Percentiles rank a stretch among this genome's conserved stretches.
Evolutionary conservation across 2,329 filamentous ascomycete species (phyloP).

Genomic region (Calycina herbarum): DNA sequence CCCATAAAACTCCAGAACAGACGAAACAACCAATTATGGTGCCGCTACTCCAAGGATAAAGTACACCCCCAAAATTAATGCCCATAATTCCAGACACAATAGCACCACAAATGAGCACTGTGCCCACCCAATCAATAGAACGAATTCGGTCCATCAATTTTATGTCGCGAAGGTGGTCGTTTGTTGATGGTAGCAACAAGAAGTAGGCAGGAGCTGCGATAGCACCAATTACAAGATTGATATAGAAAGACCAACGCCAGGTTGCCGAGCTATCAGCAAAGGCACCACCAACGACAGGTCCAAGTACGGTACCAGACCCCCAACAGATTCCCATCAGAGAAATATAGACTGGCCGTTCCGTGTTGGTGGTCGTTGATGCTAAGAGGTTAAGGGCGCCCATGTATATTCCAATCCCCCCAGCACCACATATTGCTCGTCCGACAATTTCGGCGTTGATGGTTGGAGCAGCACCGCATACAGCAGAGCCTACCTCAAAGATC

Average conservation of each 20-base stretch:
- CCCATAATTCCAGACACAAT: constrained; percentile 29
- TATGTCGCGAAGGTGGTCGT: background rate
- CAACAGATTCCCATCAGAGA: constrained; percentile 40
- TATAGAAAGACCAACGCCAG: constrained; percentile 54
- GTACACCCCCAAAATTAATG: constrained; percentile 38
- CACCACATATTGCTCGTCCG: constrained; percentile 32
- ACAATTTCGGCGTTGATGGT: constrained; percentile 48
- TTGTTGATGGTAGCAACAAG: constrained; percentile 25
- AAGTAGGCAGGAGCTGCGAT: constrained; percentile 42
- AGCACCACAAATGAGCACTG: background rate
- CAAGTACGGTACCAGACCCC: constrained; percentile 48
- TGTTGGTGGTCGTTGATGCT: constrained; percentile 39
- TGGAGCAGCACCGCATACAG: constrained; percentile 39
- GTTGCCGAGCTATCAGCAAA: constrained; percentile 43
- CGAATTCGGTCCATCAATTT: background rate
- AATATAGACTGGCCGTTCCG: constrained; percentile 40
- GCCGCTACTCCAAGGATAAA: constrained; percentile 35
- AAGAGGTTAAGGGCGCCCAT: constrained; percentile 48
- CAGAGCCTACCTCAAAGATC: constrained; percentile 37
- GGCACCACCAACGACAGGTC: constrained; percentile 49
- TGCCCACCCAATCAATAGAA: background rate
- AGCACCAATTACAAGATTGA: constrained; percentile 53
- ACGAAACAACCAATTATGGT: constrained; percentile 40
- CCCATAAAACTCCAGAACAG: constrained; percentile 43
- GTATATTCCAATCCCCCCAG: constrained; percentile 48